A percentile compares a stretch with the other conserved stretches of the same genome.
Conservation (phyloP, 2,329 filamentous ascomycete genomes). For the Ascochyta rabiei region DNA sequence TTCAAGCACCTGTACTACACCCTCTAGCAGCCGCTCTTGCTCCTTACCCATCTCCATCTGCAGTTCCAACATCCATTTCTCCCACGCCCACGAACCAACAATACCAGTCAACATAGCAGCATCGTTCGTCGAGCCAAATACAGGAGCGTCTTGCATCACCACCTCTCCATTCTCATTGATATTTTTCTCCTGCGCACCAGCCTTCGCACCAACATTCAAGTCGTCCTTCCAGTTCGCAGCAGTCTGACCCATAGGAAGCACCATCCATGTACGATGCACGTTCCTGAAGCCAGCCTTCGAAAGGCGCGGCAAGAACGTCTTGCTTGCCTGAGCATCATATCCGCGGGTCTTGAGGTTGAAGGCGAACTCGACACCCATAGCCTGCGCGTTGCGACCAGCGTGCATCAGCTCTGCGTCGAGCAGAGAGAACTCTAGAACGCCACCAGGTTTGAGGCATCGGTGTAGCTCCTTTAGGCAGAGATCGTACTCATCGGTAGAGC, state of each 20-base stretch:
- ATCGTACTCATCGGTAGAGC: slow-evolving; percentile 79
- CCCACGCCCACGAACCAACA: slow-evolving; percentile 89
- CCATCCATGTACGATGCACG: slow-evolving; percentile 85
- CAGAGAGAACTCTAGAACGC: slow-evolving; percentile 88
- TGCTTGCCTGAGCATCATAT: slow-evolving; percentile 85
- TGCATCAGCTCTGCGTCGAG: slow-evolving; percentile 91
- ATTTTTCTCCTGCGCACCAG: slow-evolving; percentile 40
- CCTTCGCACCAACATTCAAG: slow-evolving; percentile 43
- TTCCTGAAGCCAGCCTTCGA: slow-evolving; percentile 77
- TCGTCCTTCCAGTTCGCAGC: slow-evolving; percentile 47
- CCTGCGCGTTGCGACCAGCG: slow-evolving; percentile 77
- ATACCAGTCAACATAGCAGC: slow-evolving; percentile 79
- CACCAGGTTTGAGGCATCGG: slow-evolving; percentile 90
- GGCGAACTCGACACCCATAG: slow-evolving; percentile 88
- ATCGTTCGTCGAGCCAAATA: slow-evolving; percentile 62
- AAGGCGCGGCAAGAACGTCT: slow-evolving; percentile 77
- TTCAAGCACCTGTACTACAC: slow-evolving; percentile 63
- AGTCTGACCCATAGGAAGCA: slow-evolving; percentile 76
- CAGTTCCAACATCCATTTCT: slow-evolving; percentile 90
- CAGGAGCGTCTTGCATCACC: slow-evolving; percentile 33
- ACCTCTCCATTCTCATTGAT: slow-evolving; percentile 46
- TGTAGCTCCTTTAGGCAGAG: slow-evolving; percentile 83
- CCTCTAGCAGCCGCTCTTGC: slow-evolving; percentile 59
- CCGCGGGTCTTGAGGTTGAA: slow-evolving; percentile 88
- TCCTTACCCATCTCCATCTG: slow-evolving; percentile 83